These are phyloP conservation scores for Purpureocillium lavendulum DNA, from an alignment of 2,329 filamentous ascomycete genomes.

Conservation along the genomic window DNA sequence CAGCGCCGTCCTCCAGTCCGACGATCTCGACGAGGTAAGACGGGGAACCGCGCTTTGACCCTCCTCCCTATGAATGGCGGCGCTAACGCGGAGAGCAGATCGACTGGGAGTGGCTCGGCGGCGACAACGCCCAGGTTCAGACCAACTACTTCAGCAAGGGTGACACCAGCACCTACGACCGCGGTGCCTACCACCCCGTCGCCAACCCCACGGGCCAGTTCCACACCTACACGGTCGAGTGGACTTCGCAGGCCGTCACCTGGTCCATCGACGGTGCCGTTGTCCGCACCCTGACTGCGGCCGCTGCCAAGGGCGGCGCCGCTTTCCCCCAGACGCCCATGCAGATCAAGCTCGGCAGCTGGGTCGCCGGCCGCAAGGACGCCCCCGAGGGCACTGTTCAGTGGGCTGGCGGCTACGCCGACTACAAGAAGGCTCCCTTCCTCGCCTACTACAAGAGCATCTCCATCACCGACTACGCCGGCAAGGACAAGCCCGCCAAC, in stretches of 20 bases:
- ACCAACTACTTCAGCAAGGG: slow-evolving; percentile 80
- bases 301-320: slow-evolving; percentile 47
- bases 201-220: slow-evolving; percentile 35
- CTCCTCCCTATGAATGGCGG: not conserved
- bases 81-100: slow-evolving; percentile 52
- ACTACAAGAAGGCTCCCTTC: slow-evolving; percentile 45
- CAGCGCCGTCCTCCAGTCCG: slow-evolving; percentile 81
- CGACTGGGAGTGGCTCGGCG: slow-evolving; percentile 92
- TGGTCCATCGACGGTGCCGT: slow-evolving; percentile 57
- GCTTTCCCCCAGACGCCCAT: slow-evolving; percentile 67
- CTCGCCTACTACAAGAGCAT: slow-evolving; percentile 49
- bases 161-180: slow-evolving; percentile 61
- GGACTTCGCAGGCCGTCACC: slow-evolving; percentile 53
- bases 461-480: slow-evolving; percentile 45
- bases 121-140: slow-evolving; percentile 60
- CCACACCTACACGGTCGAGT: slow-evolving; percentile 63
- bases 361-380: slow-evolving; percentile 49
- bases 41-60: too few relatives aligned
- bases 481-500: slow-evolving; percentile 30
- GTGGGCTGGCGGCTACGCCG: slow-evolving; percentile 55
- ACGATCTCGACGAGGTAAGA: slow-evolving; percentile 60
- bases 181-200: slow-evolving; percentile 55
- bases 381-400: slow-evolving; percentile 63
- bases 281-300: slow-evolving; percentile 53
- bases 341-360: slow-evolving; percentile 61